Evolutionary conservation across 371 early-diverging fungal species (phyloP), one percentile per base, ranked within the genome.

Genomic region (Mortierella sp.): DNA sequence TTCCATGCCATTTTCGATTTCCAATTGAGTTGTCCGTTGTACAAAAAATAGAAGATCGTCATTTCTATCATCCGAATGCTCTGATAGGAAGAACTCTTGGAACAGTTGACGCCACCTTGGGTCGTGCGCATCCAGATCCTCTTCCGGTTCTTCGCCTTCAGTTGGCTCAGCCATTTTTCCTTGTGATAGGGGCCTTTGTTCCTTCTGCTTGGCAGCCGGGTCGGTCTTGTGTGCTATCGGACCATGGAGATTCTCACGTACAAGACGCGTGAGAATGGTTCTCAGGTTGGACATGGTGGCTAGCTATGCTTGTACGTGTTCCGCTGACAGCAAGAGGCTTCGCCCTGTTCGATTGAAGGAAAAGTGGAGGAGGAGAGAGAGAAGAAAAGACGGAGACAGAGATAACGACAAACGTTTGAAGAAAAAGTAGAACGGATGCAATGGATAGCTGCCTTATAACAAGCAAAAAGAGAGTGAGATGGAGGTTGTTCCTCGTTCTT

Each of bases 1-100:
- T 56, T 92, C 91, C 46, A 61, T 76, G 18, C 69, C 69, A 54
- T 82, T 81, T 42, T 80, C 78, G 54, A 70, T 57, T 16, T 78
- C 72, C 2, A 59, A 27, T n/a, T 72, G 42, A 5, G 54, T 52
- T 41, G 80, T 79, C 30, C 34, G 34, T 34, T 87, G 85, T 24
- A 92, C 93, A 82, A 92, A 92, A 62, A 92, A 92, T 43, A 92
- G 81, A 61, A 92, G 82, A 79, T 92, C 93, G 79, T 92, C 93
- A 54, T 89, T 83, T 50, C 82, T 82, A 47, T 84, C 68, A 58
- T 88, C 85, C 23, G 70, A 80, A 61, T 81, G 81, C 52, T 90
- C 86, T 16, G 64, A 56, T 31, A 92, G 56, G 66, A 92, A 92
- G 67, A 80, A 90, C 61, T 91, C 88, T 16, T 82, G 62, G 67